Conservation (phyloP, 257 asterid species). For the Solanum commersonii region DNA sequence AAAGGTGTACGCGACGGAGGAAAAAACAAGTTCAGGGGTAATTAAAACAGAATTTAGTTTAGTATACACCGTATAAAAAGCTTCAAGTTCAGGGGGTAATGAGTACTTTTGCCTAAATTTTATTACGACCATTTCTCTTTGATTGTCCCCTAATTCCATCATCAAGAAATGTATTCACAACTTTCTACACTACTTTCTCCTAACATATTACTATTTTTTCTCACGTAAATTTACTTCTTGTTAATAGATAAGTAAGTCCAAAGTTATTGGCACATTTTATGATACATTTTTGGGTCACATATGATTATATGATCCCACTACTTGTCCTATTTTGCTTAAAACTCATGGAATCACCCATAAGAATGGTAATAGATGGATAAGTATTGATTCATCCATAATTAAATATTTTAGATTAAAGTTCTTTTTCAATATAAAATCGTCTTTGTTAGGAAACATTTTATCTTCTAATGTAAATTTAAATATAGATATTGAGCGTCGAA, state of each 20-base stretch:
- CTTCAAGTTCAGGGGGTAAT: no score
- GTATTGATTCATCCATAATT: no score
- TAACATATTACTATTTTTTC: no score
- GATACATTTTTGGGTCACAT: background rate
- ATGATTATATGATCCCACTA: background rate
- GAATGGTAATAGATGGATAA: no score
- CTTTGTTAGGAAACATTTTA: accelerated
- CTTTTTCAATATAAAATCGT: accelerated
- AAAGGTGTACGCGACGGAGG: no score
- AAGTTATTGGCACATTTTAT: background rate
- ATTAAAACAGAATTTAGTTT: no score
- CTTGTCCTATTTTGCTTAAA: no score
- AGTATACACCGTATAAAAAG: no score
- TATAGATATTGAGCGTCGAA: no score
- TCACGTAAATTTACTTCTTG: no score
- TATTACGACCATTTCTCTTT: background rate
- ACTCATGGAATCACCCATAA: background rate
- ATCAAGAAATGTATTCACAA: background rate
- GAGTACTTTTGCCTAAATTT: no score
- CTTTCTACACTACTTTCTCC: background rate
- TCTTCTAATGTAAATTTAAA: accelerated
- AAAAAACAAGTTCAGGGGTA: no score
- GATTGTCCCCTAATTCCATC: background rate
- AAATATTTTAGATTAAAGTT: background rate
- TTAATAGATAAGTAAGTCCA: background rate